Base-by-base conservation (phyloP, 306 rosid species). In the Ceratonia siliqua region DNA sequence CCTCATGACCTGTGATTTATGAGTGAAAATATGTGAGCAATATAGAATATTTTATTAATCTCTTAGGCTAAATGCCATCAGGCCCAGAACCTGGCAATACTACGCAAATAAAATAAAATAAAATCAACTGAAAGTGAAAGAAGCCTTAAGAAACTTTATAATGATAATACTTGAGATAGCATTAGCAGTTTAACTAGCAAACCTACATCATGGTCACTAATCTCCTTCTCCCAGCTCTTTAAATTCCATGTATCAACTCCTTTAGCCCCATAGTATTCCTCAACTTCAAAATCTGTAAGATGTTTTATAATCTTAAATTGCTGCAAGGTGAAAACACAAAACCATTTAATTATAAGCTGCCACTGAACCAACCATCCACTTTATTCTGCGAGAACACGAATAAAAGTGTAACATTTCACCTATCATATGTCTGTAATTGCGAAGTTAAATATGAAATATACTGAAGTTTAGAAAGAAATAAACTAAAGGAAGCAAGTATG, bases 241-340 rank as follows among this genome's bases (percentile, higher is more conserved):
- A 74, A 30, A 80, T 69, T 64, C 98, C 98, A 94, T 3, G 83
- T 68, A 76, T 89, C 98, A 25, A 94, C 96, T 49, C 98, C 91
- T 81, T 85, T 89, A 30, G 89, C 90, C 53, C 98, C 98, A 77
- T 66, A 88, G 67, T 87, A 94, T 67, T 91, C 90, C 61, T 79
- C 94, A 27, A 94, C 96, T 74, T 81, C 73, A 74, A 85, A 82
- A 76, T 63, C 82, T 4, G 94, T 89, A 41, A 72, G 79, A 18
- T 8, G 14, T 65, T 84, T 89, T 43, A 94, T 77, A 63, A 76
- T 75, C 61, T 78, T 80, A 79, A 73, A 89, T 94, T 88, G 97
- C 98, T 94, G 89, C 82, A 89, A 85, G 78, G 83, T 79, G 82
- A 42, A 88, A 72, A 67, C 69, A 76, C 20, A 83, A 84, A 68